Evolutionary conservation across 176 grass and related monocot species (phyloP), one percentile per base, ranked within the genome.

Genomic region (Triticum timopheevii): DNA sequence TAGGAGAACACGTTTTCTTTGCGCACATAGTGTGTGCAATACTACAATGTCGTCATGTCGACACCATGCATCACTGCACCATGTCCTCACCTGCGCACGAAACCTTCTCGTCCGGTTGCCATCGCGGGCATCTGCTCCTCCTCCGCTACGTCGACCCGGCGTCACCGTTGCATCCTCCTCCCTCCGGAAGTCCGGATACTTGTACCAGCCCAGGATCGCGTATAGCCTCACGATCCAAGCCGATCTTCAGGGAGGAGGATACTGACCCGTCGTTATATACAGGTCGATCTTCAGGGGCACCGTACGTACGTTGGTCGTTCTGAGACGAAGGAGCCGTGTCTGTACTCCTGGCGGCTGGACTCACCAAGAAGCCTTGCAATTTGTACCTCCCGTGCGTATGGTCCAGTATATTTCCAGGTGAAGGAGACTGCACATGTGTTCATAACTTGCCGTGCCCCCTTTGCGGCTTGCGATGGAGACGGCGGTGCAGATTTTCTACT

Each of bases 111-210:
- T 44, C 69, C 42, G 69, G 68, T 58, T 33, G 24, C 35, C 69
- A 73, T 83, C 68, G 81, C 80, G 15, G 17, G 27, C 81, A 19
- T 35, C 22, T 65, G 66, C 31, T 75, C 59, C 47, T 2, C 13
- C 42, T 3, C 49, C 31, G 3, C 42, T 20, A 42, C 23, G 67
- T 73, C 81, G 64, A 73, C 22, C 8, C n/a, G 56, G 6, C 88
- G 27, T 81, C 88, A 89, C 77, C 78, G 3, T 76, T 59, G 77
- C 87, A 76, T 80, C 82, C 67, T 39, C 75, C 76, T 58, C 31
- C 20, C 74, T 77, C 20, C 61, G 28, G 28, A 30, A 30, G 28
- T 33, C 33, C 3, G 28, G 19, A 8, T 8, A 34, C 31, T 68
- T 5, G 40, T 27, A 76, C 1, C 63, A 28, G 78, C 19, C 3